Evolutionary conservation across 257 asterid species (phyloP), one percentile per base, ranked within the genome.

Genomic region (Ligustrum vulgare): DNA sequence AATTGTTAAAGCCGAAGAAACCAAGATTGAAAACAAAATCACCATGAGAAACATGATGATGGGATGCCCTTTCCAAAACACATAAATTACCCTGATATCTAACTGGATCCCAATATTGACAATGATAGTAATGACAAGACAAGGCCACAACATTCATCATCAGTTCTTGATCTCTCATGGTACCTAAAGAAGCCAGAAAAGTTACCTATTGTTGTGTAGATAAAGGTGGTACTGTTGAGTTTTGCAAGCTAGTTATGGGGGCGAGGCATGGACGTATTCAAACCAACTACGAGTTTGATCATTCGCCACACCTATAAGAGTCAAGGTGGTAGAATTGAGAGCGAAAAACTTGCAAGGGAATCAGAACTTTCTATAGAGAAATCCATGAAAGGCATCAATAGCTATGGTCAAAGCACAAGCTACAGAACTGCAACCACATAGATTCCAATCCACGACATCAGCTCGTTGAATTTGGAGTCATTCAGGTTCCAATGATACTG

Each of bases 181-280:
- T 77, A 15, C 93, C 97, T 35, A 91, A 11, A 75, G 96, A 86
- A 73, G 97, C 94, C 91, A 90, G 73, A 18, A n/a, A 85, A 87
- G 65, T 92, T 92, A 25, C 84, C 93, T 54, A 92, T 90, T 10
- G 82, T 82, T 0, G 90, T 81, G 68, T 93, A 90, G 72, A 89
- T 66, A 73, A 92, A 81, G 20, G 86, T 81, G 5, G 93, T 78
- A 76, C 95, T 89, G 84, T 91, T 90, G 60, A 92, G 91, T 56
- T 92, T 92, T 0, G 91, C 85, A 1, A 92, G 82, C 81, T 92
- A 96, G 58, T 92, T 94, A 15, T 84, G 85, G 25, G 39, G 79
- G 23, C 84, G 86, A 8, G 98, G 98, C 98, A 93, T 90, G 80
- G n/a, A 80, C 6, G 96, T 86, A 36, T 90, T 89, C 54, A 90